Conservation (phyloP, 768 basidiomycete species). For the Neoboletus brunneissimus region DNA sequence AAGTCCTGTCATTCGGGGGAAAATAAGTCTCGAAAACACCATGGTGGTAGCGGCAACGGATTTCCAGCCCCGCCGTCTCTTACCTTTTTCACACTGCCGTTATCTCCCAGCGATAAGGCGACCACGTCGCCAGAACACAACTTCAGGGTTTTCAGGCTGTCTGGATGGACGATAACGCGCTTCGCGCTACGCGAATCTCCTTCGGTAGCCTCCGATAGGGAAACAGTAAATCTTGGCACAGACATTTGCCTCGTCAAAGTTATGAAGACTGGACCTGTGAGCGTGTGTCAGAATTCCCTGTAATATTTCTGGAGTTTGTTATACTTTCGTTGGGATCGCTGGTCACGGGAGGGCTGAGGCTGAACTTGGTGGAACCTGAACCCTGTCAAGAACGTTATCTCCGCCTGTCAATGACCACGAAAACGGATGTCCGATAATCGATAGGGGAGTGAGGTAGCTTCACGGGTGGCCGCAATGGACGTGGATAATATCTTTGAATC, state of each 20-base stretch:
- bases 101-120: slow-evolving; percentile 46
- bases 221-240: slow-evolving; percentile 37
- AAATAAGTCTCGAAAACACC: slow-evolving; percentile 16
- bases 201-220: slow-evolving; percentile 35
- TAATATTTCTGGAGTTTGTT: neutral
- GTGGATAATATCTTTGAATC: slow-evolving; percentile 2
- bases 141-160: slow-evolving; percentile 57
- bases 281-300: neutral
- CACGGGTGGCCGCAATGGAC: slow-evolving; percentile 10
- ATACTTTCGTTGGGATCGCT: neutral
- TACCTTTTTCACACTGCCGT: slow-evolving; percentile 34
- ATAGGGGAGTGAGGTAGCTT: slow-evolving; percentile 2
- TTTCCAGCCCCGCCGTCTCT: slow-evolving; percentile 19
- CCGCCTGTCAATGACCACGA: neutral
- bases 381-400: slow-evolving; percentile 3
- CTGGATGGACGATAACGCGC: slow-evolving; percentile 62
- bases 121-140: slow-evolving; percentile 69
- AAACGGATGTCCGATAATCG: neutral
- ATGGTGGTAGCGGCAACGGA: too few species aligned
- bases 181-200: slow-evolving; percentile 50
- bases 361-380: neutral
- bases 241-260: slow-evolving; percentile 15
- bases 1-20: slow-evolving; percentile 43
- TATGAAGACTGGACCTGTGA: neutral
- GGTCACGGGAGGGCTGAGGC: neutral